Evolutionary conservation across 441 rosid genomes (phyloP), one percentile per base, ranked within the genome.

Genomic region (California macrophylla): DNA sequence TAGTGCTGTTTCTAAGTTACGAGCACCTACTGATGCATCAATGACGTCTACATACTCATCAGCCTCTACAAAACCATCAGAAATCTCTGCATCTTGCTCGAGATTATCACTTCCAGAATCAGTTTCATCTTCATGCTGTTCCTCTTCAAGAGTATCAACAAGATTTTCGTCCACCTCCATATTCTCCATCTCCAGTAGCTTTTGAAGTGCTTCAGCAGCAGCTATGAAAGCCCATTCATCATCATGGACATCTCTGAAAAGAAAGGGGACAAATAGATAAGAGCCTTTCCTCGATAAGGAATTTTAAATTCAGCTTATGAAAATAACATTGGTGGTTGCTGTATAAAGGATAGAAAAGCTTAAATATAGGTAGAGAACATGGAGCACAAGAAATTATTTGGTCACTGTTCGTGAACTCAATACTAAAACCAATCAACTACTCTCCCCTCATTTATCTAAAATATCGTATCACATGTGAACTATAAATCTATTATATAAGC

Each of bases 191-290:
- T 73, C 80, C 36, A 80, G 62, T 66, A 84, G 75, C 79, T 65
- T 82, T 68, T 78, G 71, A n/a, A 82, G 74, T 29, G 84, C 85
- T 75, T 82, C 77, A 32, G 47, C 66, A 36, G 86, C 86, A 7
- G 80, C 85, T 36, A 50, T 69, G 60, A 45, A 67, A 45, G 84
- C 83, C 83, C 88, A 79, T 42, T 54, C 79, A 68, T 71, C 76
- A 30, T 63, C 36, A 0, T 72, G 63, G 32, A 50, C 47, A 75
- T 77, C 76, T 69, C 92, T 87, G 81, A 29, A 72, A 71, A 9
- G 24, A n/a, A 26, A 28, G 16, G 36, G 23, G 58, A 50, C 23
- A 6, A 50, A 50, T 50, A 50, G 24, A 50, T 20, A 28, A 25
- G 45, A 45, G 4, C 3, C 34, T 15, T 13, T 2, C 7, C 6